Evolutionary conservation across 2,329 filamentous ascomycete species (phyloP).

Genomic region (Aspergillus bombycis): DNA sequence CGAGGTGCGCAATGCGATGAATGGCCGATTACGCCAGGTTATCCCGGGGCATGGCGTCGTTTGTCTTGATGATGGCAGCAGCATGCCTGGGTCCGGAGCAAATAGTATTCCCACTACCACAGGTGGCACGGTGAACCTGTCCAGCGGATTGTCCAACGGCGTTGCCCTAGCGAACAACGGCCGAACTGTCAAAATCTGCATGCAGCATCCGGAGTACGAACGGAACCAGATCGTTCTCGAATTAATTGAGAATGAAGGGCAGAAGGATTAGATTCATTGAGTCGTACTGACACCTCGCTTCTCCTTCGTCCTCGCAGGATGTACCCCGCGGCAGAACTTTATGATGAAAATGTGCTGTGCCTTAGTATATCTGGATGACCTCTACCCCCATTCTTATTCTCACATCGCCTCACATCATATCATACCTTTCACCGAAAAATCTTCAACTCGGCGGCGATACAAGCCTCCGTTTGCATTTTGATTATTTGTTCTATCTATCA

Average conservation of each 20-base stretch:
- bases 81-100: slow-evolving; percentile 41
- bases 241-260: slow-evolving; percentile 87
- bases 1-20: slow-evolving; percentile 95
- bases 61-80: slow-evolving; percentile 78
- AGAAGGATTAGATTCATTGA: slow-evolving; percentile 53
- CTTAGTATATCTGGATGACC: not conserved
- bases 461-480: no score
- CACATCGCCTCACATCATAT: not conserved
- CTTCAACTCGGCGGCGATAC: not conserved
- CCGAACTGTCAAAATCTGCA: slow-evolving; percentile 87
- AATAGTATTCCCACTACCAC: slow-evolving; percentile 47
- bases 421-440: not conserved
- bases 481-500: not conserved
- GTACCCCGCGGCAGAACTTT: not conserved
- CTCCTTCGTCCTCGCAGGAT: not conserved
- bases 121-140: slow-evolving; percentile 29
- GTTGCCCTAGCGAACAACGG: slow-evolving; percentile 41
- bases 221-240: slow-evolving; percentile 88
- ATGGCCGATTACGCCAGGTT: slow-evolving; percentile 89
- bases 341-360: not conserved
- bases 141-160: slow-evolving; percentile 39
- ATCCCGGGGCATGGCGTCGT: slow-evolving; percentile 89
- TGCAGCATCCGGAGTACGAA: slow-evolving; percentile 89
- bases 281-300: not conserved
- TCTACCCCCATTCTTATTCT: not conserved